Conservation (phyloP, 495 filamentous ascomycete genomes). For the Bathelium albidoporum region DNA sequence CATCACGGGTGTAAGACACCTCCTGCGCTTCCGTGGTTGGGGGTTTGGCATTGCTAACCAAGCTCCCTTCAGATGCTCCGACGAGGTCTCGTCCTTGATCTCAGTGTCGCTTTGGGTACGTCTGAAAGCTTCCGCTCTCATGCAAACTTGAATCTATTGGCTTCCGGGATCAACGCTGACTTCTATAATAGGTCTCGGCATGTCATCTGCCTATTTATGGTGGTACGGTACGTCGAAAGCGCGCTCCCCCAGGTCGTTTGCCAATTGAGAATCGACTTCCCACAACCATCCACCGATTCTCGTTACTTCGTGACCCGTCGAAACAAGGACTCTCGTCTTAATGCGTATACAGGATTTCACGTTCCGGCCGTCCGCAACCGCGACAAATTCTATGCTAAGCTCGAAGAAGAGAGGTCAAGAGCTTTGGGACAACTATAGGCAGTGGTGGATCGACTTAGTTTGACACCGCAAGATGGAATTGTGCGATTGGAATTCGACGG, state of each 20-base stretch:
- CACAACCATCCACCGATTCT: too few species aligned
- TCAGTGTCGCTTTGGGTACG: constrained; percentile 67
- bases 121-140: constrained; percentile 15
- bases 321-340: background rate
- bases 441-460: too few species aligned
- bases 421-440: constrained; percentile 29
- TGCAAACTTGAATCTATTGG: background rate
- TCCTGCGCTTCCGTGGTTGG: constrained; percentile 10
- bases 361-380: constrained; percentile 64
- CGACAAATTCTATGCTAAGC: constrained; percentile 64
- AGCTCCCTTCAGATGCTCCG: constrained; percentile 54
- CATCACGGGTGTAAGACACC: constrained; percentile 42
- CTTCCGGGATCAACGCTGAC: constrained; percentile 9
- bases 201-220: constrained; percentile 61
- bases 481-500: too few species aligned
- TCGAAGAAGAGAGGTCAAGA: constrained; percentile 56
- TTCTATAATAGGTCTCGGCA: constrained; percentile 47
- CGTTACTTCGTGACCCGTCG: background rate
- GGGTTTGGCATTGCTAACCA: constrained; percentile 21
- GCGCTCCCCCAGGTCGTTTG: background rate
- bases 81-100: constrained; percentile 62
- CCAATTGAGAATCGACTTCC: background rate
- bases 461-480: too few species aligned
- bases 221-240: constrained; percentile 65
- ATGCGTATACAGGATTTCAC: constrained; percentile 52